Evolutionary conservation across 2,329 filamentous ascomycete species (phyloP), one percentile per base, ranked within the genome.

Genomic region (Ceratocystis smalleyi): DNA sequence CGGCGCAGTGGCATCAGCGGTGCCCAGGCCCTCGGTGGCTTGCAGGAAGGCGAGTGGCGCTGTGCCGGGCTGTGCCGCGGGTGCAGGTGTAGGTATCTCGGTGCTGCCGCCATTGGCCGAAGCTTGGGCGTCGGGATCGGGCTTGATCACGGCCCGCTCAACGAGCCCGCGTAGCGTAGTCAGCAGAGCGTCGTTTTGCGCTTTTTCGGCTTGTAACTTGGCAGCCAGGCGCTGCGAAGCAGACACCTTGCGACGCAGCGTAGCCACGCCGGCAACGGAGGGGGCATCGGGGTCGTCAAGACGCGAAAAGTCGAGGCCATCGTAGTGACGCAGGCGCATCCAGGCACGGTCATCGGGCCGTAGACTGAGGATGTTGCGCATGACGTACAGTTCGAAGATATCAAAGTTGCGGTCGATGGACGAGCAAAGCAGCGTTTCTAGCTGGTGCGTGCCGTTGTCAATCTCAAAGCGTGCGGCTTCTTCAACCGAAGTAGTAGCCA

Each of bases 361-460:
- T 47, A 92, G 83, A 49, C 82, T 86, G 68, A 94, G 75, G 69
- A 91, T 88, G 72, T 96, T 96, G 68, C 90, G 81, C 77, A 99
- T 79, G 62, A 90, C 86, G 76, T 92, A 96, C 65, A 99, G 88
- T 77, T 94, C 89, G 70, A 92, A 87, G 68, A 87, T 85, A 77
- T 94, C 89, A 71, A 92, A 92, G 69, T 89, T 88, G 74, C 86
- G 88, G 75, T 94, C 89, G 68, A 92, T 89, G 70, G 85, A 87
- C 55, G 87, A 83, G 74, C 89, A 89, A 32, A 92, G 80, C 7
- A 94, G 78, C 17, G 89, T 94, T 74, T 94, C 89, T 51, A 94
- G 79, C 76, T 91, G 86, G 75, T 92, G 88, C 15, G 89, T 83
- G 66, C 94, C 94, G 71, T 90, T 86, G 71, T 96, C 91, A 68